Base-by-base conservation (phyloP, 192 early-diverging fungal genomes). In the Podila horticola region DNA sequence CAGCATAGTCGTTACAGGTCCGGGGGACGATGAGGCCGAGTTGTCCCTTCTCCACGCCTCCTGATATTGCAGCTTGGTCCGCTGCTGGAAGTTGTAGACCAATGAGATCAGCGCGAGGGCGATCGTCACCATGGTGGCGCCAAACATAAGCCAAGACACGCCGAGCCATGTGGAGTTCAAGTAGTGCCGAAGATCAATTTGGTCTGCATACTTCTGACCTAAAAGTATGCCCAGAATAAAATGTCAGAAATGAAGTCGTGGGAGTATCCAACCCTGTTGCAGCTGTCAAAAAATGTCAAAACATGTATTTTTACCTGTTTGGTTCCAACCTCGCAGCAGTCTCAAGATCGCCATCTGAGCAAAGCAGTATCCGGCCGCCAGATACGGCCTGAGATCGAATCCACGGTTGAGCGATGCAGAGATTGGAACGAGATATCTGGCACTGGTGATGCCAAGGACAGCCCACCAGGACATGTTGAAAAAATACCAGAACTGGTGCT, bases 401-500 rank as follows among this genome's bases (percentile, higher is more conserved):
- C 62, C 24, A n/a, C n/a, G 1, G 26, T 22, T 2, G 5, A 3
- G 11, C 12, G 49, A 19, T 49, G 45, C 10, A 9, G 24, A 24
- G 41, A 7, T 2, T 33, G 28, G 49, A 22, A 30, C 57, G 1
- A 84, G 60, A 30, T 79, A 79, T 12, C 66, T 60, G 26, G 83
- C 88, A 69, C 86, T 88, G 20, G 79, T 74, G 20, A 84, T 8
- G 1, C 70, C 66, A 15, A 84, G 84, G 31, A 89, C 67, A 3
- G 82, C 67, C 71, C 89, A 86, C 68, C 88, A 79, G 3, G 91
- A 93, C 62, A 91, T 90, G n/a, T 85, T 77, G 84, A 90, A 90
- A 75, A 88, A 93, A 72, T 90, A 91, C 92, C 92, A 95, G 66
- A 89, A 91, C 58, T 89, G 87, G 63, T 91, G 90, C 72, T 94